Evolutionary conservation across 345 rosid genomes (phyloP).

Genomic region (Cardamine resedifolia): DNA sequence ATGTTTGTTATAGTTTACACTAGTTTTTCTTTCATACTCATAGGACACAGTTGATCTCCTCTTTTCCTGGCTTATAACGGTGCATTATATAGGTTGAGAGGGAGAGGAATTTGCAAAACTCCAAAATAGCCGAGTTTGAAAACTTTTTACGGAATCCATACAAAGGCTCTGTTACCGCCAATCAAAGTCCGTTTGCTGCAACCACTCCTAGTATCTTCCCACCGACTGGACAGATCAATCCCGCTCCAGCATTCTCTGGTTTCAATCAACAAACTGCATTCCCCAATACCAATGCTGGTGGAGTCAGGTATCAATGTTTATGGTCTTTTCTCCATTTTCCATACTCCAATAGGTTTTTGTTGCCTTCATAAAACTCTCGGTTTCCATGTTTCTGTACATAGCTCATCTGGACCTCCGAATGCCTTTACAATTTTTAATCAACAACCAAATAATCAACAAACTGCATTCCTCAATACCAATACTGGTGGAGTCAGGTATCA

Average conservation of each 20-base stretch:
- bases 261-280: constrained; percentile 51
- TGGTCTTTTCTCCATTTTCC: constrained; percentile 18
- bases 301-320: constrained; percentile 40
- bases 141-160: constrained; percentile 63
- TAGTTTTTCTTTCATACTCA: not conserved
- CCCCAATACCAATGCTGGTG: constrained; percentile 39
- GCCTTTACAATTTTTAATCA: constrained; percentile 44
- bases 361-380: not conserved
- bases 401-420: constrained; percentile 48
- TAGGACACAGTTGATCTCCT: not conserved
- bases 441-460: constrained; percentile 45
- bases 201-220: constrained; percentile 40
- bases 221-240: constrained; percentile 43
- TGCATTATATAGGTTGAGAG: constrained; percentile 62
- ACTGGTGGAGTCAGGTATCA: constrained; percentile 43
- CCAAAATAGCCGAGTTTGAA: constrained; percentile 64
- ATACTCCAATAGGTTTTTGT: not conserved
- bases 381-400: constrained; percentile 29
- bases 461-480: constrained; percentile 42
- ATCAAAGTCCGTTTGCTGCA: constrained; percentile 39
- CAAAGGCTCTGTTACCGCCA: constrained; percentile 39
- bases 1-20: not conserved
- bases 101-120: constrained; percentile 62
- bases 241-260: constrained; percentile 48
- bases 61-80: not conserved